Evolutionary conservation across 2,329 filamentous ascomycete species (phyloP), one percentile per base, ranked within the genome.

Genomic region (Diaporthe destruens): DNA sequence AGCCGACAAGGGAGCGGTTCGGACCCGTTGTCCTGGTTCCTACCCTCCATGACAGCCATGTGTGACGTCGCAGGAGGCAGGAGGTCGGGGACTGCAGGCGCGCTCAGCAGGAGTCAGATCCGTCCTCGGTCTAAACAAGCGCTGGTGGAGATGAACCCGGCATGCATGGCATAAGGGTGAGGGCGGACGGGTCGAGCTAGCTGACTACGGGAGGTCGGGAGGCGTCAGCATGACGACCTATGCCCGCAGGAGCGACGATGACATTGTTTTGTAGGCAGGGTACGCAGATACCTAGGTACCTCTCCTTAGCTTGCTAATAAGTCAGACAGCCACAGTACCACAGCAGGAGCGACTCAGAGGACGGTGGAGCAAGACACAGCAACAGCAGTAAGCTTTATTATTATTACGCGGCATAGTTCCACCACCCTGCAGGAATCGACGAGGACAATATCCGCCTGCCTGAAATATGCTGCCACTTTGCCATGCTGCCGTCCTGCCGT

Each of bases 1-100:
- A 71, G 70, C 70, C 70, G 70, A 68, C 36, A 55, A 54, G 49
- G 54, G 32, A 59, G 39, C 32, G 23, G 51, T 67, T 71, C 69
- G 53, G 69, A 57, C 59, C 69, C 59, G 59, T 65, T 25, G 59
- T 54, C 44, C 47, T 71, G 69, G 69, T 53, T 65, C 25, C 57
- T 66, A 65, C 59, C 57, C 49, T 55, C 57, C 49, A 55, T 54
- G 49, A 71, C 47, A 49, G 44, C 49, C 66, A 32, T 71, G 65
- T 56, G 49, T 54, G 65, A 69, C 49, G 65, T 55, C 65, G 65
- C 29, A 44, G 25, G 32, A 42, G 65, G 51, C 36, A 49, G n/a
- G 63, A 67, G 47, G 63, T 25, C 42, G 25, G 61, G 25, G 44
- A 23, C 14, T 61, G 20, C 23, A 29, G 36, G 23, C 36, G 56